phyloP scores from a whole-genome alignment of 1,284 basidiomycete genomes.

The Sphagnurus paluster region DNA sequence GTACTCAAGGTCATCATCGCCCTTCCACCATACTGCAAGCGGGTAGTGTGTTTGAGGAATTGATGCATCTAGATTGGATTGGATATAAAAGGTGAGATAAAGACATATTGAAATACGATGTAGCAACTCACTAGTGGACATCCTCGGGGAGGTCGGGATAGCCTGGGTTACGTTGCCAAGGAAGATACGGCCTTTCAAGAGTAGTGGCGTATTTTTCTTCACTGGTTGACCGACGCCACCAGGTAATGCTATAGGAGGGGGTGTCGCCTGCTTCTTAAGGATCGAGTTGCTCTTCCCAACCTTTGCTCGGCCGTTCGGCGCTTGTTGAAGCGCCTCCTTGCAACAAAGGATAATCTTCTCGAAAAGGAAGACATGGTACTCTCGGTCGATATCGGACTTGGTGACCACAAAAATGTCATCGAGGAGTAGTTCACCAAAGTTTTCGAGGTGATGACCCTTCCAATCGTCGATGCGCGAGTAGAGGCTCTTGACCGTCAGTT shows the following conservation, averaged over 20 bases:
- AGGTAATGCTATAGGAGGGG: constrained; percentile 41
- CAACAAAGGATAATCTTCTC: constrained; percentile 99
- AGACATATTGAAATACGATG: background rate
- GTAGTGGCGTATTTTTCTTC: constrained; percentile 78
- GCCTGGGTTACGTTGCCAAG: constrained; percentile 93
- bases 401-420: constrained; percentile 96
- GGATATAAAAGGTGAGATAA: background rate
- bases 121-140: constrained; percentile 50
- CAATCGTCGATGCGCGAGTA: constrained; percentile 93
- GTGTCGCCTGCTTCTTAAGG: constrained; percentile 67
- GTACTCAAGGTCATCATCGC: constrained; percentile 89
- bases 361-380: constrained; percentile 98
- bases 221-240: constrained; percentile 54
- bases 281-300: constrained; percentile 74
- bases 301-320: constrained; percentile 56
- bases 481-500: constrained; percentile 88
- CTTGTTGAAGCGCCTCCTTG: constrained; percentile 72
- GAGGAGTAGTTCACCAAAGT: constrained; percentile 91
- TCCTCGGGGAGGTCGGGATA: constrained; percentile 52
- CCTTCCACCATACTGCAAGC: constrained; percentile 91
- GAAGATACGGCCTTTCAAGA: constrained; percentile 97
- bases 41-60: constrained; percentile 52
- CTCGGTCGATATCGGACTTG: constrained; percentile 95
- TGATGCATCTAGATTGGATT: constrained; percentile 33
- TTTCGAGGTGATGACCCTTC: constrained; percentile 96